Percentiles rank a stretch among this genome's conserved stretches.
Evolutionary conservation across 208 protist genomes (phyloP).

Genomic region (Leishmania aethiopica): DNA sequence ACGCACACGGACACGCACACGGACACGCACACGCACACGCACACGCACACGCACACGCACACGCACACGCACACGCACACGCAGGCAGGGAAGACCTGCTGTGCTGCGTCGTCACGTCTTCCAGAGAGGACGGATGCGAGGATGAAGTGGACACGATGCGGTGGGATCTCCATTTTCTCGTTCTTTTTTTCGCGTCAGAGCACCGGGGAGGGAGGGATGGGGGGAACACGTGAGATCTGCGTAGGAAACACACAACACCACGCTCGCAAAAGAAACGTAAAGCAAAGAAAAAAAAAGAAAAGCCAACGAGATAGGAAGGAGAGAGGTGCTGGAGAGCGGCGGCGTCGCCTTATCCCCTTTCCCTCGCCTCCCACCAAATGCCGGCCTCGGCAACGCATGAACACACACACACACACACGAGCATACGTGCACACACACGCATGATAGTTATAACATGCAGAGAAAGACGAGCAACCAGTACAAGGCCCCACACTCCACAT

Average conservation of each 20-base stretch:
- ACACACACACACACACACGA: neutral
- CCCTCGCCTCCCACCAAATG: neutral
- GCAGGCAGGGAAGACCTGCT: neutral
- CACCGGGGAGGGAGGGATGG: constrained; percentile 11
- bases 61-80: neutral
- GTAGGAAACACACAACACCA: neutral
- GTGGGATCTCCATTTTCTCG: neutral
- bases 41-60: neutral
- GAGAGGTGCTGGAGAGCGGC: neutral
- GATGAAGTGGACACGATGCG: neutral
- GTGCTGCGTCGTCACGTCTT: neutral
- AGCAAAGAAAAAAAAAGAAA: neutral
- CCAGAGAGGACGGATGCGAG: neutral
- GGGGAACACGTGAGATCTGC: neutral
- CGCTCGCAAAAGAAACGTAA: neutral
- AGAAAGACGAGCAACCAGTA: neutral
- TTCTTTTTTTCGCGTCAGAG: neutral
- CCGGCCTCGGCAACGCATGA: neutral
- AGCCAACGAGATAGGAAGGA: neutral
- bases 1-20: neutral
- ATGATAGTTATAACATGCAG: neutral
- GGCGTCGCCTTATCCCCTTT: neutral
- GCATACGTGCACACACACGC: neutral
- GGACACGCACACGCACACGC: too few relatives aligned
- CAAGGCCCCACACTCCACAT: neutral